Percentiles rank a stretch among this genome's conserved stretches.
These are phyloP conservation scores for Quercus cerris DNA, from an alignment of 306 rosid genomes.

Conservation along the genomic window DNA sequence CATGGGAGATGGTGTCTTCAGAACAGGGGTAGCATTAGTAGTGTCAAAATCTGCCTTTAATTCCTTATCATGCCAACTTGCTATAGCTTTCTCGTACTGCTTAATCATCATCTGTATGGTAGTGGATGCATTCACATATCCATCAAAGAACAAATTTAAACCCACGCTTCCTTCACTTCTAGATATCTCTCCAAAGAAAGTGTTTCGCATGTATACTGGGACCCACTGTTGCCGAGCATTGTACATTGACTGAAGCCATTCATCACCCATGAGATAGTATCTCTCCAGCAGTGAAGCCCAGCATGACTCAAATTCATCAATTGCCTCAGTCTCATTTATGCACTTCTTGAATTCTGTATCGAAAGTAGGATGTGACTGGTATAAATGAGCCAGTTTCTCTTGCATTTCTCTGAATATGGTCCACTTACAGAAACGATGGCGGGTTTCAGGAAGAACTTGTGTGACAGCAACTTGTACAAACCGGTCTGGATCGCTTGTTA, in stretches of 20 bases:
- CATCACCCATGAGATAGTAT: slow-evolving; percentile 66
- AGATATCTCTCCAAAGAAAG: slow-evolving; percentile 72
- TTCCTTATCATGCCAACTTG: slow-evolving; percentile 76
- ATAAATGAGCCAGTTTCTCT: slow-evolving; percentile 59
- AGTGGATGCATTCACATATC: slow-evolving; percentile 66
- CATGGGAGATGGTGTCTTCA: slow-evolving; percentile 90
- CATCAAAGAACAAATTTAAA: slow-evolving; percentile 65
- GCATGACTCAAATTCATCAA: slow-evolving; percentile 67
- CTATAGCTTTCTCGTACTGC: slow-evolving; percentile 79
- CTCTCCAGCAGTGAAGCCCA: slow-evolving; percentile 71
- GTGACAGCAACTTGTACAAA: slow-evolving; percentile 62
- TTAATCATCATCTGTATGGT: slow-evolving; percentile 64
- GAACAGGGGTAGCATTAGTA: slow-evolving; percentile 47
- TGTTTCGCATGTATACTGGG: slow-evolving; percentile 66
- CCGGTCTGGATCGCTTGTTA: slow-evolving; percentile 71
- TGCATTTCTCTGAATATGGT: slow-evolving; percentile 59
- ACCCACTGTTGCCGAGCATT: slow-evolving; percentile 72
- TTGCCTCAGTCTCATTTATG: slow-evolving; percentile 53
- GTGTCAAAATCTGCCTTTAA: slow-evolving; percentile 81
- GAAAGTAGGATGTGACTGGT: slow-evolving; percentile 59
- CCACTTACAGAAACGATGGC: slow-evolving; percentile 68
- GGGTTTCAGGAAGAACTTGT: slow-evolving; percentile 65
- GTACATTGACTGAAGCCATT: slow-evolving; percentile 84
- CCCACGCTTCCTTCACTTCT: slow-evolving; percentile 40
- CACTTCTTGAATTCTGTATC: slow-evolving; percentile 63